These are phyloP conservation scores for Madurella fahalii DNA, from an alignment of 2,329 filamentous ascomycete genomes.

Conservation along the genomic window DNA sequence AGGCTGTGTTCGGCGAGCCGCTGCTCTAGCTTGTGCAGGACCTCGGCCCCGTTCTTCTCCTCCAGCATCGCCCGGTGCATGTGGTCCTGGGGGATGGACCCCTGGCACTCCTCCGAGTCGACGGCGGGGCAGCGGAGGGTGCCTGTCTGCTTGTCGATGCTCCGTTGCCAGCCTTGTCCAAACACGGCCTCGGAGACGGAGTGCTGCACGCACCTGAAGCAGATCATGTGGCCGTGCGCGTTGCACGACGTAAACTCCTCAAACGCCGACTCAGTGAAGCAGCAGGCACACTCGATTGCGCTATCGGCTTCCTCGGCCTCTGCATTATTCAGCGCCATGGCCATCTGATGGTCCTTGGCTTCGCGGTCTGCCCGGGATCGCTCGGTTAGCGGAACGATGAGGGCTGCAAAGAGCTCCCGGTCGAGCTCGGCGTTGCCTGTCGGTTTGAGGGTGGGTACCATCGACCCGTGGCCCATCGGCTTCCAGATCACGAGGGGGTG, in stretches of 20 bases:
- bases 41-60: constrained; percentile 65
- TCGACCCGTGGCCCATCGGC: constrained; percentile 50
- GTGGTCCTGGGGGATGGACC: constrained; percentile 65
- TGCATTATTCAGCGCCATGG: constrained; percentile 50
- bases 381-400: constrained; percentile 51
- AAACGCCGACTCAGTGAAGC: constrained; percentile 66
- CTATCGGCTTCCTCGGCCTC: constrained; percentile 56
- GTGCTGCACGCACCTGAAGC: constrained; percentile 76
- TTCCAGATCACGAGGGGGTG: constrained; percentile 62
- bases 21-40: constrained; percentile 71
- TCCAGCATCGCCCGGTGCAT: constrained; percentile 69
- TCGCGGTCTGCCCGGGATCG: constrained; percentile 42
- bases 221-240: constrained; percentile 66
- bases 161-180: constrained; percentile 85
- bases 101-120: constrained; percentile 63
- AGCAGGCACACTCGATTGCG: constrained; percentile 71
- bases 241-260: constrained; percentile 73
- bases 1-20: constrained; percentile 74
- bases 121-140: constrained; percentile 83
- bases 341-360: constrained; percentile 49
- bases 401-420: constrained; percentile 54
- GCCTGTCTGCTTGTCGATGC: constrained; percentile 66
- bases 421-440: constrained; percentile 65
- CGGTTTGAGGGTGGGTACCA: constrained; percentile 57
- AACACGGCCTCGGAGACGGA: constrained; percentile 85